These are phyloP conservation scores for Chimonanthus salicifolius DNA, from an alignment of 164 flowering plant genomes.

Conservation along the genomic window DNA sequence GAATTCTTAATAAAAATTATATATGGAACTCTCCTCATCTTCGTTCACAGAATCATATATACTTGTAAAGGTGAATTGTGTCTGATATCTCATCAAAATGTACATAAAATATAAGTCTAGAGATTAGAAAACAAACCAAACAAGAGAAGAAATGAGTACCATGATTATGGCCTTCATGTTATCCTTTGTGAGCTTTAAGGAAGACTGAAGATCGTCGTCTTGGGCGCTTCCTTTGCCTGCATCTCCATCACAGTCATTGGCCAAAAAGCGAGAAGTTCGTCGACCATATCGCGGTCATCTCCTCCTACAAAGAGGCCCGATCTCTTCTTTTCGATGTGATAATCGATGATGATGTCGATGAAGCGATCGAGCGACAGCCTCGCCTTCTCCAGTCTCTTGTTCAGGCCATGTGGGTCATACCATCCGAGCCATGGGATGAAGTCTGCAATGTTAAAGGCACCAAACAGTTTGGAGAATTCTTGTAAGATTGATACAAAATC, in stretches of 20 bases:
- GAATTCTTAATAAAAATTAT: neutral
- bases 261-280: constrained; percentile 52
- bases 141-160: constrained; percentile 28
- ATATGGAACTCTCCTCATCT: neutral
- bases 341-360: constrained; percentile 62
- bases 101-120: neutral
- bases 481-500: constrained; percentile 62
- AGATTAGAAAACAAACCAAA: neutral
- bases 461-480: constrained; percentile 72
- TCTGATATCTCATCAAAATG: neutral
- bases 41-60: too few relatives aligned
- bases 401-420: constrained; percentile 56
- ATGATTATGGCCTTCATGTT: constrained; percentile 85
- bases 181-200: constrained; percentile 46
- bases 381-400: constrained; percentile 36
- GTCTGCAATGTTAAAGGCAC: constrained; percentile 70
- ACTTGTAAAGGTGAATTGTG: neutral
- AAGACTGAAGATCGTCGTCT: constrained; percentile 37
- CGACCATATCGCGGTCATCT: constrained; percentile 60
- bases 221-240: constrained; percentile 11
- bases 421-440: constrained; percentile 53
- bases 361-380: constrained; percentile 48
- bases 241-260: constrained; percentile 23
- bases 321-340: constrained; percentile 37
- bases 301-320: neutral